A percentile compares a stretch with the other conserved stretches of the same genome.
Evolutionary conservation across 345 rosid species (phyloP).

Genomic region (Lepidium aucheri): DNA sequence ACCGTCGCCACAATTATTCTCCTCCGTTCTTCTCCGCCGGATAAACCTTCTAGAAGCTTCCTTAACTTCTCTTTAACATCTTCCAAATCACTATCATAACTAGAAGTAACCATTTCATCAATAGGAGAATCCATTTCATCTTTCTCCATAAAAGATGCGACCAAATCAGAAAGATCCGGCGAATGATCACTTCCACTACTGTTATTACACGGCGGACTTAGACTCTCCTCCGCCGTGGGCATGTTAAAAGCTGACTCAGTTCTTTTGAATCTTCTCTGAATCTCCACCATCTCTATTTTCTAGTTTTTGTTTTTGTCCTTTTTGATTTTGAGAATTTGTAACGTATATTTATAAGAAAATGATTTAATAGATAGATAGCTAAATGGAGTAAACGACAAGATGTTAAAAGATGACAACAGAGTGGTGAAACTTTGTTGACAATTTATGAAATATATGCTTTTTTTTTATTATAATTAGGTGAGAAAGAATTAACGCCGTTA

Average conservation of each 20-base stretch:
- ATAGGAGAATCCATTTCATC: no score
- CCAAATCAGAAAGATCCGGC: constrained; percentile 59
- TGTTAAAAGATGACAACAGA: constrained; percentile 19
- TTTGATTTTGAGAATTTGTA: neutral
- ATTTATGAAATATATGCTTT: neutral
- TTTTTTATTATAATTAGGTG: neutral
- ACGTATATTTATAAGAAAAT: constrained; percentile 1
- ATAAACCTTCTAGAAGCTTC: constrained; percentile 19
- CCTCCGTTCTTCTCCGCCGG: constrained; percentile 17
- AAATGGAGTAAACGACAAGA: constrained; percentile 19
- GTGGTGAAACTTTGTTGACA: constrained; percentile 25
- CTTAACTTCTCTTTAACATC: constrained; percentile 34
- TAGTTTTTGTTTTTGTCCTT: neutral
- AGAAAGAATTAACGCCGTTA: neutral
- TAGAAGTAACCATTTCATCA: neutral
- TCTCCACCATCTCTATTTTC: constrained; percentile 20
- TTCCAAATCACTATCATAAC: constrained; percentile 23
- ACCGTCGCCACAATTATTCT: constrained; percentile 27
- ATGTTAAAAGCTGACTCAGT: constrained; percentile 38
- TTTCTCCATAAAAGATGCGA: constrained; percentile 64
- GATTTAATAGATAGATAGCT: neutral
- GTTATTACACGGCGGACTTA: constrained; percentile 36
- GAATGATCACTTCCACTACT: constrained; percentile 67
- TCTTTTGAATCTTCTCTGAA: constrained; percentile 31
- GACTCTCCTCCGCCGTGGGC: constrained; percentile 12